Percentiles rank a stretch among this genome's conserved stretches.
Evolutionary conservation across 345 rosid species (phyloP).

Genomic region (Cardiospermum halicacabum): DNA sequence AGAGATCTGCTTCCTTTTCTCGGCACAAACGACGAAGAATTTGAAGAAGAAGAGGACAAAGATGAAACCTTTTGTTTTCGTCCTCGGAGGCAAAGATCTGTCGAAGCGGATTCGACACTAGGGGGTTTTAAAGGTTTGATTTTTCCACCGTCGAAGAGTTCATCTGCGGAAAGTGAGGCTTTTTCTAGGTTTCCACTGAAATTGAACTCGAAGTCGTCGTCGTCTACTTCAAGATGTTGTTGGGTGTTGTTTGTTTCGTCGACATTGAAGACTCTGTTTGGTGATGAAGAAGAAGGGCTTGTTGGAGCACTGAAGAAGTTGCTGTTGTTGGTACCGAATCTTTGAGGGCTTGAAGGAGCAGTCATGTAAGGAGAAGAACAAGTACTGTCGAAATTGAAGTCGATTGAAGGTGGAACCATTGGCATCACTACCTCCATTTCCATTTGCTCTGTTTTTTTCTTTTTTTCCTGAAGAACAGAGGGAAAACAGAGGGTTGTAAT

Average conservation of each 20-base stretch:
- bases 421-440: constrained; percentile 48
- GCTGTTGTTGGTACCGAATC: constrained; percentile 62
- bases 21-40: constrained; percentile 15
- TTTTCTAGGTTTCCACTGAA: constrained; percentile 73
- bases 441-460: constrained; percentile 23
- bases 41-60: constrained; percentile 23
- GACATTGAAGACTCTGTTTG: constrained; percentile 8
- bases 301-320: constrained; percentile 60
- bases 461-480: too few relatives aligned
- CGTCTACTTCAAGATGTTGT: constrained; percentile 18
- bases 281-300: constrained; percentile 43
- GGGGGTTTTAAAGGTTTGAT: constrained; percentile 64
- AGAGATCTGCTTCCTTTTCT: constrained; percentile 73
- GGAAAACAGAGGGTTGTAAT: too few relatives aligned
- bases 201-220: constrained; percentile 66
- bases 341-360: constrained; percentile 95
- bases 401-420: constrained; percentile 25
- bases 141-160: constrained; percentile 84
- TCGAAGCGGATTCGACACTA: too few relatives aligned
- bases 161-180: constrained; percentile 74
- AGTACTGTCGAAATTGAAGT: constrained; percentile 73
- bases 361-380: constrained; percentile 90
- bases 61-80: constrained; percentile 32
- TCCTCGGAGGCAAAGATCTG: too few relatives aligned
- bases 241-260: background rate